Evolutionary conservation across 1,139 yeast genomes (phyloP).

Genomic region (Protomyces inundatus): DNA sequence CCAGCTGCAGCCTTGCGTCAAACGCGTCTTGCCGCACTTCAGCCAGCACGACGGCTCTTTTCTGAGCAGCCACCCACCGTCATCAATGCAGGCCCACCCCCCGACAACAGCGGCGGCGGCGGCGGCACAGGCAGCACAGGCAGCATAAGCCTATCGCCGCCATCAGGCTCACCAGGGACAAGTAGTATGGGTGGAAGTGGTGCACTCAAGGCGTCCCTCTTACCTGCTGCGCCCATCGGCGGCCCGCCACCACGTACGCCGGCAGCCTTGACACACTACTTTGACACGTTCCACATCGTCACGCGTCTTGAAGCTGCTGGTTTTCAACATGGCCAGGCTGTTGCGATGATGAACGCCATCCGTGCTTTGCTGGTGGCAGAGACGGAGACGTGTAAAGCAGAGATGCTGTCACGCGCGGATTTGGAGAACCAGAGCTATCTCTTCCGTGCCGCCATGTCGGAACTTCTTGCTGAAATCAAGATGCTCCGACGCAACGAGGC

Average conservation of each 20-base stretch:
- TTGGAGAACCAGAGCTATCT: slow-evolving; percentile 46
- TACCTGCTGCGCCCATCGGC: background rate
- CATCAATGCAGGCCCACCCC: background rate
- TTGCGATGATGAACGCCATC: slow-evolving; percentile 40
- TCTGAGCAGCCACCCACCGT: background rate
- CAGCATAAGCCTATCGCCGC: background rate
- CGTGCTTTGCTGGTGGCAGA: slow-evolving; percentile 41
- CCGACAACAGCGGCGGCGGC: background rate
- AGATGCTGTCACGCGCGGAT: slow-evolving; percentile 31
- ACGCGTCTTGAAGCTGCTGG: slow-evolving; percentile 40
- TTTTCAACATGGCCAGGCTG: slow-evolving; percentile 43
- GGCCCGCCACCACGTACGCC: background rate
- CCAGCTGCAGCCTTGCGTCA: background rate
- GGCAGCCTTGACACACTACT: slow-evolving; percentile 34
- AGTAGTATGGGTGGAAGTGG: background rate
- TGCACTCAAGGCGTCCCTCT: background rate
- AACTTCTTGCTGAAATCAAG: slow-evolving; percentile 71
- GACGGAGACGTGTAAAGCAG: slow-evolving; percentile 38
- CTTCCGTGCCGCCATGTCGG: slow-evolving; percentile 90
- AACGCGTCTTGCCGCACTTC: background rate
- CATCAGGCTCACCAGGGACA: too few species aligned
- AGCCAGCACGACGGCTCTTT: background rate
- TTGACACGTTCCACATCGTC: slow-evolving; percentile 43
- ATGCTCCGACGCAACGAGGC: slow-evolving; percentile 67
- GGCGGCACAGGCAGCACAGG: background rate